These are phyloP conservation scores for Orychophragmus violaceus DNA, from an alignment of 345 rosid genomes.

Conservation along the genomic window DNA sequence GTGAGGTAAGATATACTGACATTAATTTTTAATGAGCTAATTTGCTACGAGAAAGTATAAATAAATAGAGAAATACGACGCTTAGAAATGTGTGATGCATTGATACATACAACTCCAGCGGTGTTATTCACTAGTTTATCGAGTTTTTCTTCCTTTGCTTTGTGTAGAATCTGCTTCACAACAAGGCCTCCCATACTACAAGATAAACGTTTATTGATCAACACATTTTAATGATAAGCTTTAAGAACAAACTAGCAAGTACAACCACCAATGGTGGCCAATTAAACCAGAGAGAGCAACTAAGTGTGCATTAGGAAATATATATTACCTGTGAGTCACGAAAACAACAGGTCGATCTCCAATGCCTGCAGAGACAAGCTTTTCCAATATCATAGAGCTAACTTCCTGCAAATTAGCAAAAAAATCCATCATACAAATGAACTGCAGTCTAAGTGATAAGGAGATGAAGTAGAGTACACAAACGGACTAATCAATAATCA, in stretches of 20 bases:
- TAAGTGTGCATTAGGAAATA: not conserved
- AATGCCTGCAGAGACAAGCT: conserved; percentile 87
- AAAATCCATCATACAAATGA: not conserved
- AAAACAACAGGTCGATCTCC: conserved; percentile 94
- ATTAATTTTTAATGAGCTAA: not conserved
- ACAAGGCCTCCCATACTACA: conserved; percentile 98
- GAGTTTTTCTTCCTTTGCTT: conserved; percentile 78
- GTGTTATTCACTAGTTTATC: conserved; percentile 79
- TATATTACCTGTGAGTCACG: conserved; percentile 83
- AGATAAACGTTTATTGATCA: conserved; percentile 17
- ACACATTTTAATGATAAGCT: not conserved
- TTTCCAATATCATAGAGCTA: conserved; percentile 66
- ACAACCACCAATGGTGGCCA: not conserved
- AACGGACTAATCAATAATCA: not conserved
- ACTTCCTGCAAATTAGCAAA: conserved; percentile 63
- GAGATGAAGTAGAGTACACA: not conserved
- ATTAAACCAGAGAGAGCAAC: not conserved
- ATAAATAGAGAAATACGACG: not conserved
- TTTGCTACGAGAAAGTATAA: not conserved
- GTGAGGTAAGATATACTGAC: not conserved
- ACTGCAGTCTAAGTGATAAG: not conserved
- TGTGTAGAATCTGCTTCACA: conserved; percentile 87
- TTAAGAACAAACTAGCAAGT: not conserved
- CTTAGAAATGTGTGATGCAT: not conserved
- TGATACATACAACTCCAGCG: conserved; percentile 70